Percentiles rank a stretch among this genome's conserved stretches.
phyloP scores from a whole-genome alignment of 257 asterid species.

The Echium plantagineum region DNA sequence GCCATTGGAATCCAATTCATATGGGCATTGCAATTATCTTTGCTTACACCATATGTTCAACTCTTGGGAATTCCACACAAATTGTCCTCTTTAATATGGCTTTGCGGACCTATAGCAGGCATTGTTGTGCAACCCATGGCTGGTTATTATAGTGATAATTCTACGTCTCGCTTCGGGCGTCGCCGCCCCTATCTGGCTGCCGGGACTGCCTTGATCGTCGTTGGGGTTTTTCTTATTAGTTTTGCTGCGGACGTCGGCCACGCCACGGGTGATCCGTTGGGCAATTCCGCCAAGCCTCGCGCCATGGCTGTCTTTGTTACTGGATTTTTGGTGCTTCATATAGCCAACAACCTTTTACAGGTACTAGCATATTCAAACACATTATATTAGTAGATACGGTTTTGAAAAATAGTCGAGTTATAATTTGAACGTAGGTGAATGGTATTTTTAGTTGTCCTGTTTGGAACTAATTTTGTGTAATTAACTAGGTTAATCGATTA shows the following conservation, averaged over 20 bases:
- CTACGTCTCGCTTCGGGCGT: constrained; percentile 5
- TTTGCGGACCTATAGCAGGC: constrained; percentile 12
- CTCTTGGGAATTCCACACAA: constrained; percentile 8
- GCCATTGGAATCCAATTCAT: constrained; percentile 11
- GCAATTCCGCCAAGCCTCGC: neutral
- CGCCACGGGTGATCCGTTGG: constrained; percentile 7
- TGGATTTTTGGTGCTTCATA: constrained; percentile 11
- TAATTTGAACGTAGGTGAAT: no score
- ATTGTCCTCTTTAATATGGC: constrained; percentile 10
- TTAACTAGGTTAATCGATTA: no score
- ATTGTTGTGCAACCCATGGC: constrained; percentile 4
- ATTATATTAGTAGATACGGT: no score
- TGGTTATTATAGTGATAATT: constrained; percentile 8
- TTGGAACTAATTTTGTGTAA: no score
- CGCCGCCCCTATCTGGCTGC: constrained; percentile 5
- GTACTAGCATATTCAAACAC: neutral
- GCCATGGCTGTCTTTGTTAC: constrained; percentile 6
- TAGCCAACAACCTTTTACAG: constrained; percentile 16
- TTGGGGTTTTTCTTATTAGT: constrained; percentile 5
- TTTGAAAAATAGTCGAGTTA: no score
- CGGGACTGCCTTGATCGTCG: constrained; percentile 2
- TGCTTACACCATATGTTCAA: constrained; percentile 9
- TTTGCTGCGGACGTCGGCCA: constrained; percentile 12
- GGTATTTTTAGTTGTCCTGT: no score
- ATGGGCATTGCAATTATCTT: constrained; percentile 11